phyloP scores from a whole-genome alignment of 768 basidiomycete genomes.

The Candolleomyces aberdarensis region DNA sequence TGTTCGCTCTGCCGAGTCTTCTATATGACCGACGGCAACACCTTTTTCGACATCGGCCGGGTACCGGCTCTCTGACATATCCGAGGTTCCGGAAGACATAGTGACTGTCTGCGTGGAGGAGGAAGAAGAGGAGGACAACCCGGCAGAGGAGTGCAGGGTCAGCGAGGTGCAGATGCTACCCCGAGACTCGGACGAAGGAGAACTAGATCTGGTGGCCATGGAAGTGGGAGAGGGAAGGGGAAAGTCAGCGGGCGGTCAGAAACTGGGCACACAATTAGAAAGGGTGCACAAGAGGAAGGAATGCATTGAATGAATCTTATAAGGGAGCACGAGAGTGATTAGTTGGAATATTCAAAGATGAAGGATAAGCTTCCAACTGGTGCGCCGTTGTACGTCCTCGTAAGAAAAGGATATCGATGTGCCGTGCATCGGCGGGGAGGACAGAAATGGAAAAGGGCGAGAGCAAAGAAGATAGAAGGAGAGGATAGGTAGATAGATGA shows the following conservation, averaged over 20 bases:
- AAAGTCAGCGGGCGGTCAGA: no score
- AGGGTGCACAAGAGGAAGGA: not conserved
- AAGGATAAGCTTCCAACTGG: no score
- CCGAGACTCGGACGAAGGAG: not conserved
- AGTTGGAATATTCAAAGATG: no score
- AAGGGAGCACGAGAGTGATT: not conserved
- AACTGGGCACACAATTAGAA: not conserved
- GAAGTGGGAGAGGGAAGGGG: not conserved
- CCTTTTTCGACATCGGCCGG: conserved; percentile 14
- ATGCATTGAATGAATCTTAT: not conserved
- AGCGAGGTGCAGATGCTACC: not conserved
- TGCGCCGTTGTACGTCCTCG: conserved; percentile 3
- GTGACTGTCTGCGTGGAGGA: no score
- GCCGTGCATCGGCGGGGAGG: conserved; percentile 6
- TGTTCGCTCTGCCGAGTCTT: conserved; percentile 10
- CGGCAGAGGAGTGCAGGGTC: not conserved
- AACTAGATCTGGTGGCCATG: not conserved
- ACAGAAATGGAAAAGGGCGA: conserved; percentile 12
- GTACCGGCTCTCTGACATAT: conserved; percentile 3
- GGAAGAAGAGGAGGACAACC: not conserved
- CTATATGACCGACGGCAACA: not conserved
- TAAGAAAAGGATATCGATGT: conserved; percentile 18
- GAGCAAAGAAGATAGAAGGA: conserved; percentile 7
- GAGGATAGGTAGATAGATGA: not conserved
- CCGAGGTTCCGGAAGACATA: not conserved